Base-by-base conservation (phyloP, 192 early-diverging fungal species). In the Coemansia sp. region DNA sequence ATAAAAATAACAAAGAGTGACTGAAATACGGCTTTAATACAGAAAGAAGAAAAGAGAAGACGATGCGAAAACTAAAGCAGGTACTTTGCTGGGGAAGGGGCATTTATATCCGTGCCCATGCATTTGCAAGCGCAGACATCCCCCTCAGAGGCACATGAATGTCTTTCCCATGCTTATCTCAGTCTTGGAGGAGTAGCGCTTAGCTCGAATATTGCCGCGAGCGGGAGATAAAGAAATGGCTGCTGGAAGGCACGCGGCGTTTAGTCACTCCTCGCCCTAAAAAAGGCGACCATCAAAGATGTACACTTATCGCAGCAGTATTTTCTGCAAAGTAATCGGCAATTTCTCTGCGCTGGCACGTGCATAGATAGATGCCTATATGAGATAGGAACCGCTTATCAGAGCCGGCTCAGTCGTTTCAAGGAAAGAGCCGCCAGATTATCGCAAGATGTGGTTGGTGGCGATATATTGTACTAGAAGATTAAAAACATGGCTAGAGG, bases 31-130 rank as follows among this genome's bases (percentile, higher is more conserved):
- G 47, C 43, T 5, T 5, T n/a, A 33, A 32, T 47, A 38, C 40
- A 63, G 38, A 26, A 58, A 57, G 30, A 30, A 64, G 50, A 21
- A 28, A 44, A 74, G 32, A 62, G 39, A 67, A 35, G 64, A 57
- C 32, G 57, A 30, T 30, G 57, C 8, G 32, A 69, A 32, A 14
- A 50, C 28, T 44, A 64, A 64, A 47, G 17, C 37, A 38, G 37
- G 9, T 38, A 38, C 37, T 38, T 38, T 38, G 55, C 50, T 42
- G 26, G 72, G 72, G 21, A 63, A 37, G 49, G 30, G 52, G 42
- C 68, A 38, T 28, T 57, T 69, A 63, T 63, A 63, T 3, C 30
- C 14, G 43, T 40, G 37, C 37, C 17, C 28, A 2, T 28, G 28
- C 28, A 28, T 28, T 28, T 28, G 28, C 28, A 28, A 28, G 28